phyloP scores from a whole-genome alignment of 2,329 filamentous ascomycete genomes.

The Pestalotiopsis sp. region DNA sequence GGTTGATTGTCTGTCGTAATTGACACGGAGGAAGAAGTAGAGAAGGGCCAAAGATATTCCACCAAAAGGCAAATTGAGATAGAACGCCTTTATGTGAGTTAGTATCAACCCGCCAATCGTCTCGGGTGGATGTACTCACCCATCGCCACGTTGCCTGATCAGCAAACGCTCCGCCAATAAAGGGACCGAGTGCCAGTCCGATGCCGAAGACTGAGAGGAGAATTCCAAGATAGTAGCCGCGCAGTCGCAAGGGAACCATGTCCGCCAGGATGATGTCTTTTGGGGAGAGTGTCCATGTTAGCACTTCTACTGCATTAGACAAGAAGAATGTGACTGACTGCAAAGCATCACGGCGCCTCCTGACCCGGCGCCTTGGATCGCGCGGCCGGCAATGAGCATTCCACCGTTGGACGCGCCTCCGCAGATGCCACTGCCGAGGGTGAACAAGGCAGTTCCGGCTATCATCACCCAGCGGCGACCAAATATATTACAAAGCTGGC shows the following conservation, averaged over 20 bases:
- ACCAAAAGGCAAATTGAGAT: slow-evolving; percentile 33
- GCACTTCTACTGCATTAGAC: no score
- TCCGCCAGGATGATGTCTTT: background rate
- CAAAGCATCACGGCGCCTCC: background rate
- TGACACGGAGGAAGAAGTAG: slow-evolving; percentile 30
- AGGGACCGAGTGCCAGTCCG: background rate
- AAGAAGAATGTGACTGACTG: background rate
- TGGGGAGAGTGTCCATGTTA: no score
- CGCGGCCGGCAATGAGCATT: slow-evolving; percentile 4
- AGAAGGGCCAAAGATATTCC: slow-evolving; percentile 28
- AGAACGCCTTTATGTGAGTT: slow-evolving; percentile 32
- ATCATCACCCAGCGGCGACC: background rate
- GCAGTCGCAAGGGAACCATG: background rate
- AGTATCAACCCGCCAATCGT: no score
- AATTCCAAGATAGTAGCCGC: background rate
- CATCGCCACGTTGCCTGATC: slow-evolving; percentile 37
- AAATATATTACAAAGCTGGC: background rate
- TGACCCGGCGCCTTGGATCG: background rate
- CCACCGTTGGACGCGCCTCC: slow-evolving; percentile 1
- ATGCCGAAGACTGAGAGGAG: background rate
- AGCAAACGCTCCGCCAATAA: slow-evolving; percentile 12
- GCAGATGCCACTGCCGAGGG: background rate
- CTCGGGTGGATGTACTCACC: slow-evolving; percentile 11
- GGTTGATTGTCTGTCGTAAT: background rate
- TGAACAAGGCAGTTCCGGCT: background rate